These are phyloP conservation scores for Plasmodium vinckei DNA, from an alignment of 169 alveolate genomes.

Conservation along the genomic window DNA sequence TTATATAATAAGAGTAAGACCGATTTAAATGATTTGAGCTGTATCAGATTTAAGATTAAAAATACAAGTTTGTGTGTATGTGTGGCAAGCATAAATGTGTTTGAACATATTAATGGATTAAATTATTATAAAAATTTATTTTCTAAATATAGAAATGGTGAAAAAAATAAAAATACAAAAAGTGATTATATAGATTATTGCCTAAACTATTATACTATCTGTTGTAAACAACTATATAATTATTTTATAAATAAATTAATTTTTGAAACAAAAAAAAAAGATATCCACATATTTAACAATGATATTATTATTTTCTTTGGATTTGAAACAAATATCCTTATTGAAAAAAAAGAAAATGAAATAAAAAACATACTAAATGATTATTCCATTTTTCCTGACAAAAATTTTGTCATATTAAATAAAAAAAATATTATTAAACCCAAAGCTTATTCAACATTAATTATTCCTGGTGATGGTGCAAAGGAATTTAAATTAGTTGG, in stretches of 20 bases:
- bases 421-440: slow-evolving; percentile 5
- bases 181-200: background rate
- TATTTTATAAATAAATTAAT: slow-evolving; percentile 11
- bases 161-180: background rate
- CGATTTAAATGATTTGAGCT: slow-evolving; percentile 9
- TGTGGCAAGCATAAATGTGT: slow-evolving; percentile 1
- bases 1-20: background rate
- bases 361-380: background rate
- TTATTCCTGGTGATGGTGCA: background rate
- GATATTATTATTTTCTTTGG: slow-evolving; percentile 28
- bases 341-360: background rate
- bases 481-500: slow-evolving; percentile 4
- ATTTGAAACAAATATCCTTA: slow-evolving; percentile 9
- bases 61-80: slow-evolving; percentile 24
- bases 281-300: slow-evolving; percentile 10
- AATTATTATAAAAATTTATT: slow-evolving; percentile 27
- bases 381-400: slow-evolving; percentile 29
- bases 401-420: slow-evolving; percentile 19
- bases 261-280: slow-evolving; percentile 49
- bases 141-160: background rate
- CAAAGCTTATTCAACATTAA: slow-evolving; percentile 44
- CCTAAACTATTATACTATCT: slow-evolving; percentile 1
- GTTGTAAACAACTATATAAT: slow-evolving; percentile 26
- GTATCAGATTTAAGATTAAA: slow-evolving; percentile 25
- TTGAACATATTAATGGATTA: background rate